Conservation (phyloP, 2,329 filamentous ascomycete species). For the Pseudonectria buxi region DNA sequence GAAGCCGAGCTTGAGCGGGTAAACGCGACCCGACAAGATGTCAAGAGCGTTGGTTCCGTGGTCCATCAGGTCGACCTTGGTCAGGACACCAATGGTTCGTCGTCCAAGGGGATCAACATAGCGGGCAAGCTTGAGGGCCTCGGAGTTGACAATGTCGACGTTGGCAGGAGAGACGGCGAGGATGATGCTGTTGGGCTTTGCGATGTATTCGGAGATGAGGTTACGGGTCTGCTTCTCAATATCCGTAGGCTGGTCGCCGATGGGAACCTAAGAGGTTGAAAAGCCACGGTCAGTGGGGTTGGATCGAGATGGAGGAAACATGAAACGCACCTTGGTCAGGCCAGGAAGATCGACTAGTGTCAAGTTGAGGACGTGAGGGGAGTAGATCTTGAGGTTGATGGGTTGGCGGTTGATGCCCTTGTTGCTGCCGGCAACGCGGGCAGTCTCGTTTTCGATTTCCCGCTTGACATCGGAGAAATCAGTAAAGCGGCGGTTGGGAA, state of each 20-base stretch:
- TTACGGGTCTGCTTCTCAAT: conserved; percentile 98
- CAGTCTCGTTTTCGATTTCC: conserved; percentile 95
- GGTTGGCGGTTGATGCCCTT: conserved; percentile 97
- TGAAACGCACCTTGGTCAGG: conserved; percentile 69
- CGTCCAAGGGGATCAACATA: conserved; percentile 94
- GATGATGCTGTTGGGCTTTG: conserved; percentile 97
- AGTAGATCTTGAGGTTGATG: conserved; percentile 98
- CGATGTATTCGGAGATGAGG: conserved; percentile 95
- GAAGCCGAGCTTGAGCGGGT: conserved; percentile 93
- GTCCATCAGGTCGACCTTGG: conserved; percentile 97
- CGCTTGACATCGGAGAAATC: conserved; percentile 91
- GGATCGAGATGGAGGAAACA: conserved; percentile 6
- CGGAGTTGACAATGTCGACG: conserved; percentile 96
- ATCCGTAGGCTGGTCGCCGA: conserved; percentile 93
- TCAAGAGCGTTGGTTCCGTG: conserved; percentile 97
- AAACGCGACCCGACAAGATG: conserved; percentile 94
- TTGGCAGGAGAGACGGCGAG: conserved; percentile 95
- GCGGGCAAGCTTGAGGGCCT: conserved; percentile 90
- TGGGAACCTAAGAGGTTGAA: conserved; percentile 61
- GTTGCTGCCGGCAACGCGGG: conserved; percentile 85
- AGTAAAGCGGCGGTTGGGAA: conserved; percentile 80
- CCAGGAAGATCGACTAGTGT: conserved; percentile 94
- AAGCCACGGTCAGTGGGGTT: conserved; percentile 12
- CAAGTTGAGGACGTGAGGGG: conserved; percentile 90
- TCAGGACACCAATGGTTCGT: conserved; percentile 92